Evolutionary conservation across 108 stramenopile genomes (phyloP), one percentile per base, ranked within the genome.

Genomic region (Mayamaea pseudoterrestris): DNA sequence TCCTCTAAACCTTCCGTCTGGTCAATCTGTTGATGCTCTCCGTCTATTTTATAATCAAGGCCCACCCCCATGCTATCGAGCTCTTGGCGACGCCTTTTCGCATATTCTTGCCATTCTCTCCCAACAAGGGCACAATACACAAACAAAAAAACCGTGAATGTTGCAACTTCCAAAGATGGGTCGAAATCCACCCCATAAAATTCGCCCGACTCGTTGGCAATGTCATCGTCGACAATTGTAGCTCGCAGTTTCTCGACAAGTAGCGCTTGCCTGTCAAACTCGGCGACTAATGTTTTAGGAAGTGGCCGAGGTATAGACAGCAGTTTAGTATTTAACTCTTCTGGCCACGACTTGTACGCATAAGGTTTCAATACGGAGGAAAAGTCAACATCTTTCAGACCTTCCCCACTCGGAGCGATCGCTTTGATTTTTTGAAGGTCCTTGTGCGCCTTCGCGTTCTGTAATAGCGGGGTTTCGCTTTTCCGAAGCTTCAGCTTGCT

Each of bases 101-200:
- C 53, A 27, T 60, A 68, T 4, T 50, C 42, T 32, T 68, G 43
- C 73, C 73, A 74, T 31, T 81, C 83, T 34, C 50, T 57, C 7
- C 86, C 86, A 53, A 89, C 80, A 7, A 78, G 56, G 14, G 74
- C 63, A 23, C 75, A 66, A 60, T 80, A 89, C 6, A 71, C 59
- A 47, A 66, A 70, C 35, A 90, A 90, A 57, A 84, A 90, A 1
- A 90, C 64, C 2, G 80, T 76, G 44, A 90, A 90, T 9, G 80
- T 56, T 47, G 74, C 77, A 5, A 60, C 68, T 40, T 84, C 80
- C 0, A 76, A 68, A 3, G 73, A 74, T 4, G 54, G 50, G 51
- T 84, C 69, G 41, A 51, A 63, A 55, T 72, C 62, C 41, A 68
- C 77, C 16, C 53, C 47, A 47, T 63, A 60, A 18, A 62, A 42